Evolutionary conservation across 345 rosid genomes (phyloP).

Genomic region (Pseudoturritis turrita): DNA sequence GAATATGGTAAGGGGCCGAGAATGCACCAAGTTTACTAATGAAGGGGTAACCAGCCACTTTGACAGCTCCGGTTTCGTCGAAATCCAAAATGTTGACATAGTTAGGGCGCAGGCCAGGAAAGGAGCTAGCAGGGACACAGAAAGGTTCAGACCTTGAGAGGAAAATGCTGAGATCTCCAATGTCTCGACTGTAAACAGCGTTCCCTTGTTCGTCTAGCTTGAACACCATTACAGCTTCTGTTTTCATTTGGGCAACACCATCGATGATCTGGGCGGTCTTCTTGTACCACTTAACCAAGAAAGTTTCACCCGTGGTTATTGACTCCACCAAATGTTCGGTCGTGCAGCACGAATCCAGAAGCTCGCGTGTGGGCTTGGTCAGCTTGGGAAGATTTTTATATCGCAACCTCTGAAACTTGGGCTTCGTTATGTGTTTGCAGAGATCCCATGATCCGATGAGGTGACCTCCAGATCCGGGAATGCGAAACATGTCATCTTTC

Average conservation of each 20-base stretch:
- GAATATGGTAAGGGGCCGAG: not conserved
- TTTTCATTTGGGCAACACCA: not conserved
- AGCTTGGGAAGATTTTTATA: not conserved
- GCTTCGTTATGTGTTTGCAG: not conserved
- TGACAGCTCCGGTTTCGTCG: not conserved
- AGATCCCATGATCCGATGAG: not conserved
- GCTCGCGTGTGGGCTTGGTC: not conserved
- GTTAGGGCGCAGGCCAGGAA: not conserved
- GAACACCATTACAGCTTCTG: constrained; percentile 31
- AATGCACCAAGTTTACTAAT: too few relatives aligned
- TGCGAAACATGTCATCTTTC: not conserved
- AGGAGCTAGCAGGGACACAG: not conserved
- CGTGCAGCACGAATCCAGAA: not conserved
- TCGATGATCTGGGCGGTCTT: not conserved
- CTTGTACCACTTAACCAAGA: not conserved
- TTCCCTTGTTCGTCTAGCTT: constrained; percentile 46
- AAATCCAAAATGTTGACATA: not conserved
- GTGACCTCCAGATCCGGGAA: not conserved
- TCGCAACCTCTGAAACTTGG: not conserved
- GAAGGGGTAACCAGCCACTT: not conserved
- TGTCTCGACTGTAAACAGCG: not conserved
- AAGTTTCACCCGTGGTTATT: not conserved
- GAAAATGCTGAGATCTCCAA: not conserved
- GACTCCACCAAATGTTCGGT: constrained; percentile 2
- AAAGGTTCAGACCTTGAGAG: not conserved